A percentile compares a stretch with the other conserved stretches of the same genome.
These are phyloP conservation scores for Cercospora zeina DNA, from an alignment of 2,329 filamentous ascomycete genomes.

Conservation along the genomic window DNA sequence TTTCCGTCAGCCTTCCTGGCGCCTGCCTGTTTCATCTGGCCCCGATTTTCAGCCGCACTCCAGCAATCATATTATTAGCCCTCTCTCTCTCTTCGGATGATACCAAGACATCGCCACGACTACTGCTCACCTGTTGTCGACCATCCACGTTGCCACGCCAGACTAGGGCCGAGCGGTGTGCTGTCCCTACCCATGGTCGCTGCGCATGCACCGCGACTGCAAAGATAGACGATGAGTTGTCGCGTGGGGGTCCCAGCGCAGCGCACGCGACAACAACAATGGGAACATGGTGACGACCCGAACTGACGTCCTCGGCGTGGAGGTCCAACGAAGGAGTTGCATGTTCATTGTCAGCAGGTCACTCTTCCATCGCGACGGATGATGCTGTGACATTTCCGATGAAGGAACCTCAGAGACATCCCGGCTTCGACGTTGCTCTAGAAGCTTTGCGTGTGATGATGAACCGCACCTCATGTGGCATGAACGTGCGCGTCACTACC, in stretches of 20 bases:
- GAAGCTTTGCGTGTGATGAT: not conserved
- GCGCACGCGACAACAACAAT: not conserved
- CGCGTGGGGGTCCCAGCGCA: not conserved
- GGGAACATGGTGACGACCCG: no score
- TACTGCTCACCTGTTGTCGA: not conserved
- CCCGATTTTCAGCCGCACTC: conserved; percentile 4
- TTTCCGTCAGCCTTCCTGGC: no score
- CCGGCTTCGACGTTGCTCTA: not conserved
- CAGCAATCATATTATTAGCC: not conserved
- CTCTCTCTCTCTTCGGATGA: not conserved
- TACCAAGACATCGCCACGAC: not conserved
- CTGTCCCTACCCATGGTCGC: not conserved
- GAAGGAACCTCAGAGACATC: conserved; percentile 1
- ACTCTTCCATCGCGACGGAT: not conserved
- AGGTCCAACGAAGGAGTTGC: not conserved
- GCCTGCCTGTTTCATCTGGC: not conserved
- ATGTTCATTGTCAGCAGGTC: not conserved
- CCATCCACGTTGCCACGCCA: not conserved
- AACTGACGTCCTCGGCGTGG: not conserved
- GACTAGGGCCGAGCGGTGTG: not conserved
- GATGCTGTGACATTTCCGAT: not conserved
- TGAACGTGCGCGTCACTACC: conserved; percentile 6
- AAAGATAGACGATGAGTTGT: conserved; percentile 2
- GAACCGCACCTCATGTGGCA: not conserved
- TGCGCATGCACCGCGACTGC: not conserved